Evolutionary conservation across 2,329 filamentous ascomycete genomes (phyloP).

Genomic region (Sporothrix euskadiensis): DNA sequence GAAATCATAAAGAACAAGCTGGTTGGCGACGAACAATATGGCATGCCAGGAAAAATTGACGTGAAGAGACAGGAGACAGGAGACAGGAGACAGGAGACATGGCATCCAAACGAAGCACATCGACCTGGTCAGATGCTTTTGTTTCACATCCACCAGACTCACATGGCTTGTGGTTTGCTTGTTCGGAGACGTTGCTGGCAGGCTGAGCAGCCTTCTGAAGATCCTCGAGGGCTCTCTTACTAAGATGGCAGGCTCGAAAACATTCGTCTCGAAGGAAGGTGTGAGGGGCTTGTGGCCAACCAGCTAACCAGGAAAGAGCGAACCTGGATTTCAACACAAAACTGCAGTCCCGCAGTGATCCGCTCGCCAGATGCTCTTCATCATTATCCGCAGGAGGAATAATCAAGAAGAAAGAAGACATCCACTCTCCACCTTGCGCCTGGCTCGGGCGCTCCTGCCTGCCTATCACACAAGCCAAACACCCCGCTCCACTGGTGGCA

Average conservation of each 20-base stretch:
- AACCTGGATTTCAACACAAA: not conserved
- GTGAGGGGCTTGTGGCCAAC: conserved; percentile 15
- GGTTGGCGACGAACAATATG: conserved; percentile 6
- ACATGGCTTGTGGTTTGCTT: not conserved
- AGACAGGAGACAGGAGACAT: not conserved
- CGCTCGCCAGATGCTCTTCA: conserved; percentile 1
- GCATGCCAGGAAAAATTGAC: not conserved
- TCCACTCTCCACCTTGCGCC: not conserved
- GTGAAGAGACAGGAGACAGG: not conserved
- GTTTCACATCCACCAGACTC: conserved; percentile 13
- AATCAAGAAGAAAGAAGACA: conserved; percentile 2
- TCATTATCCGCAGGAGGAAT: conserved; percentile 12
- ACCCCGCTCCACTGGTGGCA: conserved; percentile 13
- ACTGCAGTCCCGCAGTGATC: not conserved
- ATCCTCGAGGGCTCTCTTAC: not conserved
- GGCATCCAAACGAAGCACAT: not conserved
- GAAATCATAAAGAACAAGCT: not conserved
- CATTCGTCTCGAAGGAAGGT: not conserved
- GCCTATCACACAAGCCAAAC: conserved; percentile 14
- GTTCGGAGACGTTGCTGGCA: not conserved
- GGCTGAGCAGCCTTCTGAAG: conserved; percentile 23
- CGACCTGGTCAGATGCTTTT: not conserved
- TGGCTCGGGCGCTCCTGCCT: conserved; percentile 21
- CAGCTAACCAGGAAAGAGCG: conserved; percentile 16
- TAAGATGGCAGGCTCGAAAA: not conserved